phyloP scores from a whole-genome alignment of 139 green algal species.

The Tetradesmus lagerheimii region DNA sequence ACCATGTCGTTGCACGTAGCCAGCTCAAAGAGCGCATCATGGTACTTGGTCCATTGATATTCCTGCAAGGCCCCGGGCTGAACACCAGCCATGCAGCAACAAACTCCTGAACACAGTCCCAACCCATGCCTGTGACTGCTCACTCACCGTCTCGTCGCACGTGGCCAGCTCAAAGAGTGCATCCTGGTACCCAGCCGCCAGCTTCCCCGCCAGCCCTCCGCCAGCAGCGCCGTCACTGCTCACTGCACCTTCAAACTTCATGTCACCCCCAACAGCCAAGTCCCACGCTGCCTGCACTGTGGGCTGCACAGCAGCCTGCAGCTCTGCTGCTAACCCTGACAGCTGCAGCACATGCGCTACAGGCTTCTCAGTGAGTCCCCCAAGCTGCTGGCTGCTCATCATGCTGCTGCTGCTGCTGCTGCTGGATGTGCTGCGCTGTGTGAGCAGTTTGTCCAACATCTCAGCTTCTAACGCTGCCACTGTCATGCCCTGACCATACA shows the following conservation, averaged over 20 bases:
- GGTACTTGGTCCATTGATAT: no score
- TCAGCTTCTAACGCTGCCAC: neutral
- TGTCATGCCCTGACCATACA: slow-evolving; percentile 37
- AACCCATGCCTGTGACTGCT: no score
- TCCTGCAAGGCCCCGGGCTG: no score
- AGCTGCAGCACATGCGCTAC: neutral
- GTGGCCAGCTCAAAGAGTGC: neutral
- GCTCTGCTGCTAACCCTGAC: neutral
- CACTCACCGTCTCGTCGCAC: neutral
- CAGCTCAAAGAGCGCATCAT: neutral
- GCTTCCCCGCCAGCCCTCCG: neutral
- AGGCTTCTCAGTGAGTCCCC: neutral
- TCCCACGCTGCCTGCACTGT: slow-evolving; percentile 2
- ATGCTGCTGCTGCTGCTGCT: neutral
- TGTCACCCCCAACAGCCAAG: neutral
- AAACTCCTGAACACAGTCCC: no score
- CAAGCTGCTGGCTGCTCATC: neutral
- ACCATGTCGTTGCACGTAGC: neutral
- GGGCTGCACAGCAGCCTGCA: neutral
- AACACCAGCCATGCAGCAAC: no score
- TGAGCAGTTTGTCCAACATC: neutral
- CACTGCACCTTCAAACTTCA: neutral
- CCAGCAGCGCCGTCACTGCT: neutral
- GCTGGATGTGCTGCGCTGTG: neutral
- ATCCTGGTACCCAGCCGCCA: neutral